Base-by-base conservation (phyloP, 495 filamentous ascomycete species). In the Apiosordaria backusii region DNA sequence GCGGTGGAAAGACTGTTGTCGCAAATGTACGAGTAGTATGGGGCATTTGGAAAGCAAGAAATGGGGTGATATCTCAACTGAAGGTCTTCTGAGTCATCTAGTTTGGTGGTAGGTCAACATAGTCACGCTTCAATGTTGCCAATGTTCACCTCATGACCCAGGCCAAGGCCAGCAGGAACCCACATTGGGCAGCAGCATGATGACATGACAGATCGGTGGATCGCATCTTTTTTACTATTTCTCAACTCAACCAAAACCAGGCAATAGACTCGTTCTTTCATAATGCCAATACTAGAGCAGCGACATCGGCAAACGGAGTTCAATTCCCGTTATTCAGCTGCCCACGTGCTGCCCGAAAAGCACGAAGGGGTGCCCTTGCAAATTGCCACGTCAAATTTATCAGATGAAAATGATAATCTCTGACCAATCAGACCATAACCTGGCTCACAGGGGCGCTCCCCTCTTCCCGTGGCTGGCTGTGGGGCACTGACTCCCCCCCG, bases 401-500 rank as follows among this genome's bases (percentile, higher is more conserved):
- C 74, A 70, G 72, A 75, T 75, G 61, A 19, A 57, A 63, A 64
- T 68, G 72, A 76, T 75, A 72, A 75, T 74, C 73, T 75, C 23
- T 29, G 18, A 21, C 74, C 69, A 75, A 73, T 72, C 57, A 67
- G n/a, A 13, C 3, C n/a, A n/a, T n/a, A n/a, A n/a, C n/a, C n/a
- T 55, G 52, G n/a, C 6, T 2, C 5, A 45, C 9, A 9, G 35
- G 16, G 9, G 35, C 16, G 35, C 16, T 45, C 35, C 35, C 35
- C 35, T 45, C 35, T 13, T 45, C 9, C 35, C 35, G 5, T 6
- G 35, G 35, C 13, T 45, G 35, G 35, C 35, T 0, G 35, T 45
- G 35, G 35, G 35, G 35, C 27, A 3, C 27, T 7, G 4, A 3
- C 27, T 7, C 27, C 3, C 27, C 27, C 27, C 27, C 7, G 27